These are phyloP conservation scores for Penicillium pancosmium DNA, from an alignment of 495 filamentous ascomycete genomes.

Conservation along the genomic window DNA sequence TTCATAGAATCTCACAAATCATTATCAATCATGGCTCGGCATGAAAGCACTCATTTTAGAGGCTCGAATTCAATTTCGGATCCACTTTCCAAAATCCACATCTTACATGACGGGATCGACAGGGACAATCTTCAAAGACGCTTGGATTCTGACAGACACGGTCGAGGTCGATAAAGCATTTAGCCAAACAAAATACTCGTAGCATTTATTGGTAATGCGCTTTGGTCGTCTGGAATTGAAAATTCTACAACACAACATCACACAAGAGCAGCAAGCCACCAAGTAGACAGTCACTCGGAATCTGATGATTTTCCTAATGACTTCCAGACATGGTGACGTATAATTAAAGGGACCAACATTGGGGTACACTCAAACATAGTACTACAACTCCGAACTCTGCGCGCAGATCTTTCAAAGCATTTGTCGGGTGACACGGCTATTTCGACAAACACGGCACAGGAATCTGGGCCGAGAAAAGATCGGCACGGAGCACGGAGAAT, in stretches of 20 bases:
- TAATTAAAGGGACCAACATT: no score
- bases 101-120: neutral
- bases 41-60: neutral
- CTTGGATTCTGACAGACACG: no score
- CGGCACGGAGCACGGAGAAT: slow-evolving; percentile 1
- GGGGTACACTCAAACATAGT: no score
- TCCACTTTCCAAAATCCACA: neutral
- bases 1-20: slow-evolving; percentile 1
- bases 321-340: no score
- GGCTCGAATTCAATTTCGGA: neutral
- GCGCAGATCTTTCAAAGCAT: no score
- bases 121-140: neutral
- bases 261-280: no score
- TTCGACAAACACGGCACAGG: neutral
- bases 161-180: neutral
- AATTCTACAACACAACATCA: no score
- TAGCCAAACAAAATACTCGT: neutral
- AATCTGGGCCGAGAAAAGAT: slow-evolving; percentile 1
- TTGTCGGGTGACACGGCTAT: neutral
- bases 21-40: neutral
- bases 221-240: no score
- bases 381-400: no score
- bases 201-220: neutral
- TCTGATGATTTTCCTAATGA: no score
- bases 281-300: no score